Evolutionary conservation across 768 basidiomycete species (phyloP).

Genomic region (Cystobasidium ongulense): DNA sequence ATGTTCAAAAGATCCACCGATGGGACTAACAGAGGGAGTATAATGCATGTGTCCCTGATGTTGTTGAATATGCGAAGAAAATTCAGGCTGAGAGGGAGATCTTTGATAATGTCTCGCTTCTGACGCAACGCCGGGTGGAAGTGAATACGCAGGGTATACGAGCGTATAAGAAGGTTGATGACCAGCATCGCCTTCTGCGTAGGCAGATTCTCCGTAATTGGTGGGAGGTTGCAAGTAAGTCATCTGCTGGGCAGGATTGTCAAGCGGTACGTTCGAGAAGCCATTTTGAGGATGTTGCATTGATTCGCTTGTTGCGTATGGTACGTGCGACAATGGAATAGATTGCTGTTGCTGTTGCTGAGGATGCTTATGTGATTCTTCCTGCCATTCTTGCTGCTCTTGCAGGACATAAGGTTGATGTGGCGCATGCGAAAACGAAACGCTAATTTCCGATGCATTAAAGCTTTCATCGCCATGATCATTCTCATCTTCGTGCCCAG

Average conservation of each 20-base stretch:
- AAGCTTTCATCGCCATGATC: not conserved
- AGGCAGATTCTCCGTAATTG: not conserved
- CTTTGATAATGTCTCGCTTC: not conserved
- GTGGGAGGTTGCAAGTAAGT: not conserved
- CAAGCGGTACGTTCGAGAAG: too few relatives aligned
- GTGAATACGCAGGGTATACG: not conserved
- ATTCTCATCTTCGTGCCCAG: not conserved
- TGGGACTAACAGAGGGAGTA: not conserved
- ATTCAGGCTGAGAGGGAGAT: not conserved
- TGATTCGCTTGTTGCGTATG: too few relatives aligned
- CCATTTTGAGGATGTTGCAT: too few relatives aligned
- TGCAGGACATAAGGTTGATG: not conserved
- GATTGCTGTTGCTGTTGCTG: too few relatives aligned
- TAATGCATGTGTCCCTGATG: not conserved
- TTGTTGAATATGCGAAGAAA: not conserved
- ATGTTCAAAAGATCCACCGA: not conserved
- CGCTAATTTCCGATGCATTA: not conserved
- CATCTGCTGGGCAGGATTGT: too few relatives aligned
- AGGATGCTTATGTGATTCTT: too few relatives aligned
- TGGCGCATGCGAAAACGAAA: not conserved
- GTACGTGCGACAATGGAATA: too few relatives aligned
- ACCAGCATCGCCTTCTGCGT: not conserved
- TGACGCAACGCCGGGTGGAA: not conserved
- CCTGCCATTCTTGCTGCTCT: not conserved
- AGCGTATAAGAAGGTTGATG: not conserved